A percentile compares a stretch with the other conserved stretches of the same genome.
Evolutionary conservation across 345 rosid genomes (phyloP).

Genomic region (Cardamine chenopodiifolia): DNA sequence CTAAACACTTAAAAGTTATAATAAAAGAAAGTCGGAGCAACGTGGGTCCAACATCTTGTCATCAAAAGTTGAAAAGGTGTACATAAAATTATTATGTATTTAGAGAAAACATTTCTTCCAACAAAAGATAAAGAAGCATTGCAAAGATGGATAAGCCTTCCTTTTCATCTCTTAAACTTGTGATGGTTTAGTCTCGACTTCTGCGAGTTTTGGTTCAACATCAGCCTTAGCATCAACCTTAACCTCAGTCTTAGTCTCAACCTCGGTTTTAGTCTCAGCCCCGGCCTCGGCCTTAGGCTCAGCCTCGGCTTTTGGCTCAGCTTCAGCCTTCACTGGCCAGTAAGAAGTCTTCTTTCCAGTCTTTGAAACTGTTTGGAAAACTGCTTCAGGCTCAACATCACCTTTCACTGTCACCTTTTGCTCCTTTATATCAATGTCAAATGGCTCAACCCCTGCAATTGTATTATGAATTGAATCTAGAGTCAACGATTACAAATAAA

Average conservation of each 20-base stretch:
- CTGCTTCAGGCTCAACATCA: conserved; percentile 80
- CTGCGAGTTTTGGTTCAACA: conserved; percentile 31
- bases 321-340: conserved; percentile 69
- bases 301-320: conserved; percentile 39
- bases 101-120: conserved; percentile 17
- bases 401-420: conserved; percentile 95
- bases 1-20: background rate
- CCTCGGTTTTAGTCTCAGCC: conserved; percentile 17
- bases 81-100: conserved; percentile 1
- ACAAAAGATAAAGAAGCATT: conserved; percentile 20
- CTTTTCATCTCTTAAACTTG: conserved; percentile 29
- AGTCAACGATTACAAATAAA: background rate
- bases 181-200: conserved; percentile 35
- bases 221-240: conserved; percentile 36
- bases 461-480: background rate
- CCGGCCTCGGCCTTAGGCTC: conserved; percentile 12
- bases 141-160: conserved; percentile 3
- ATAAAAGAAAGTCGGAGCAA: conserved; percentile 20
- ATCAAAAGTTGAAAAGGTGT: conserved; percentile 19
- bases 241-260: conserved; percentile 22
- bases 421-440: conserved; percentile 72
- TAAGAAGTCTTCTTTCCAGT: conserved; percentile 84
- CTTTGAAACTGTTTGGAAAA: conserved; percentile 82
- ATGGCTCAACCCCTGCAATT: conserved; percentile 75
- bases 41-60: conserved; percentile 35